Percentiles rank a stretch among this genome's conserved stretches.
Evolutionary conservation across 495 filamentous ascomycete genomes (phyloP).

Genomic region (Annulohypoxylon bovei): DNA sequence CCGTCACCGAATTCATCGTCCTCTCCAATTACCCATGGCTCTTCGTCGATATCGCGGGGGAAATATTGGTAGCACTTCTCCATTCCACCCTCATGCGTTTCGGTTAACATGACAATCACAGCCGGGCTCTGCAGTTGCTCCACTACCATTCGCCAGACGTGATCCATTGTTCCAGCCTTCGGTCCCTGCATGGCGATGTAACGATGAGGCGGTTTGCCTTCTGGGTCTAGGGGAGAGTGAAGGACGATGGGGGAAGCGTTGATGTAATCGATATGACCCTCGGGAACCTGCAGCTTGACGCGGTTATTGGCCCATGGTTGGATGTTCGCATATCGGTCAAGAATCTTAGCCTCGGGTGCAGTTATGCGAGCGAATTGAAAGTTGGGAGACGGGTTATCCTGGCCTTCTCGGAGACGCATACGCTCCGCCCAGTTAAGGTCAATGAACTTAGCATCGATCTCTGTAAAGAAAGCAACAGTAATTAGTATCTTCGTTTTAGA

Average conservation of each 20-base stretch:
- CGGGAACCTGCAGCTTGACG: slow-evolving; percentile 81
- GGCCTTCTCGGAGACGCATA: slow-evolving; percentile 59
- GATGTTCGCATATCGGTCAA: slow-evolving; percentile 87
- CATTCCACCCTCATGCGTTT: slow-evolving; percentile 79
- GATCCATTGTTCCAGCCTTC: slow-evolving; percentile 72
- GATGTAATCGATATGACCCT: slow-evolving; percentile 88
- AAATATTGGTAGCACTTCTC: slow-evolving; percentile 97
- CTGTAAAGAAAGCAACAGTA: slow-evolving; percentile 40
- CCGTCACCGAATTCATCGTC: slow-evolving; percentile 70
- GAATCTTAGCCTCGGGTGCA: slow-evolving; percentile 59
- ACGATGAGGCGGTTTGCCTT: slow-evolving; percentile 48
- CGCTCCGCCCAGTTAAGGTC: slow-evolving; percentile 72
- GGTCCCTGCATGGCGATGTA: slow-evolving; percentile 81
- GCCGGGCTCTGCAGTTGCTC: slow-evolving; percentile 80
- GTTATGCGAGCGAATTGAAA: slow-evolving; percentile 65
- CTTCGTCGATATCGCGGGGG: slow-evolving; percentile 66
- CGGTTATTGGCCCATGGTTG: slow-evolving; percentile 88
- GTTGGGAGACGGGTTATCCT: slow-evolving; percentile 54
- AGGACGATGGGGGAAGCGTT: slow-evolving; percentile 91
- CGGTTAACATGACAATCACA: slow-evolving; percentile 96
- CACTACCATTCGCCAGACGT: slow-evolving; percentile 97
- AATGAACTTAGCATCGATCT: slow-evolving; percentile 64
- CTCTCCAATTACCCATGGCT: slow-evolving; percentile 64
- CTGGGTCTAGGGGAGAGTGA: slow-evolving; percentile 67
- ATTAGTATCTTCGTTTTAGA: slow-evolving; percentile 21